phyloP scores from a whole-genome alignment of 2,329 filamentous ascomycete genomes.

The Shiraia sp. region DNA sequence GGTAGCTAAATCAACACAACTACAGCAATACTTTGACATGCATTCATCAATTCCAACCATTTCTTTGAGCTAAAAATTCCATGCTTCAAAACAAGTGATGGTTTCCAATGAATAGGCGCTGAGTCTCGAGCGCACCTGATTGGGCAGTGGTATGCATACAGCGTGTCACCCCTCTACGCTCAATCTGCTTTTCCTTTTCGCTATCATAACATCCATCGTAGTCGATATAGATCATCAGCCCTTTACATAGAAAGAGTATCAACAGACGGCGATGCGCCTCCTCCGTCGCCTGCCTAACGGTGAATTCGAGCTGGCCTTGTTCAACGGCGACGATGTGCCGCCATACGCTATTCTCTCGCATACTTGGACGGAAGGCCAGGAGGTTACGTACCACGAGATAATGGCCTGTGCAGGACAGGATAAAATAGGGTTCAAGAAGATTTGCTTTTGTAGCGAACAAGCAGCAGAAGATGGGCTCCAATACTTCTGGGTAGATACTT shows the following conservation, averaged over 20 bases:
- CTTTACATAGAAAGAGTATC: slow-evolving; percentile 2
- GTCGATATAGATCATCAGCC: neutral
- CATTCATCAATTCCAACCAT: too few relatives aligned
- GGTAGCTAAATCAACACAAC: too few relatives aligned
- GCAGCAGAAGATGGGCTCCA: slow-evolving; percentile 9
- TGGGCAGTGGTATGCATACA: too few relatives aligned
- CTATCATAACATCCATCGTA: neutral
- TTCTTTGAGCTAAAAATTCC: too few relatives aligned
- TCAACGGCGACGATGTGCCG: slow-evolving; percentile 6
- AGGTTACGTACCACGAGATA: slow-evolving; percentile 6
- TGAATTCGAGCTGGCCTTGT: slow-evolving; percentile 4
- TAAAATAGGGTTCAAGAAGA: slow-evolving; percentile 6
- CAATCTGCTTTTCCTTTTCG: slow-evolving; percentile 1
- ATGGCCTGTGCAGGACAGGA: neutral
- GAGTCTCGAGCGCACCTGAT: too few relatives aligned
- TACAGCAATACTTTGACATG: too few relatives aligned
- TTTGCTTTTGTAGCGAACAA: slow-evolving; percentile 3
- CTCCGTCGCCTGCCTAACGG: slow-evolving; percentile 2
- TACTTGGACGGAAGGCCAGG: slow-evolving; percentile 12
- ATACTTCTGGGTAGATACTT: slow-evolving; percentile 15
- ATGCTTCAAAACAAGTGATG: too few relatives aligned
- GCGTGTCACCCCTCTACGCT: too few relatives aligned
- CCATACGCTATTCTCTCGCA: slow-evolving; percentile 19
- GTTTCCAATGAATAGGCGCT: too few relatives aligned
- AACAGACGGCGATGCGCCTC: slow-evolving; percentile 3